Conservation (phyloP, 106 monocot genomes). For the Triglochin maritima region DNA sequence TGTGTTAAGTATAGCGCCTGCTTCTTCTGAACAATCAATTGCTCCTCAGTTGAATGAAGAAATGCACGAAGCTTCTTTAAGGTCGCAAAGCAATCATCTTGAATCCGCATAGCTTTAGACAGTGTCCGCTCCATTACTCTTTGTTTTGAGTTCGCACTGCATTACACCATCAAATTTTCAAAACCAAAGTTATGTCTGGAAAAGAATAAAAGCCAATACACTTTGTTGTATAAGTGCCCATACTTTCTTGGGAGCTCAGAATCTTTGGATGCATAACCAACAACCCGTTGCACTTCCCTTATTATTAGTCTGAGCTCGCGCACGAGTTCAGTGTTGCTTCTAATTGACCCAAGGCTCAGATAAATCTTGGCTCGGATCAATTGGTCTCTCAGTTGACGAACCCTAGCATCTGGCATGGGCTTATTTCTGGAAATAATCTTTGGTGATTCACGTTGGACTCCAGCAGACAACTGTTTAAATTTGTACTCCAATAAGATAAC, state of each 20-base stretch:
- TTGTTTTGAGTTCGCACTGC: no score
- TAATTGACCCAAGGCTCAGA: constrained; percentile 42
- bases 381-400: constrained; percentile 72
- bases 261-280: constrained; percentile 84
- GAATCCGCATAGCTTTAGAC: no score
- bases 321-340: constrained; percentile 52
- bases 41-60: neutral
- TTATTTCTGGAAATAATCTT: neutral
- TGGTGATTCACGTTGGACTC: constrained; percentile 4
- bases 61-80: neutral
- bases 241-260: constrained; percentile 78
- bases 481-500: constrained; percentile 11
- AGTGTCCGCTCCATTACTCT: no score
- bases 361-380: constrained; percentile 69
- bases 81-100: no score
- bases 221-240: neutral
- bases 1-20: neutral
- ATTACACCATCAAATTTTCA: no score
- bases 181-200: no score
- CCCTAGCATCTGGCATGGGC: constrained; percentile 46
- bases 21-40: neutral
- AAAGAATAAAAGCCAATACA: no score
- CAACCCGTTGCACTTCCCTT: constrained; percentile 57
- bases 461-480: constrained; percentile 4
- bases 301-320: constrained; percentile 54